Percentiles rank a stretch among this genome's conserved stretches.
phyloP scores from a whole-genome alignment of 2,329 filamentous ascomycete species.

The Trichocomaceae sp. region DNA sequence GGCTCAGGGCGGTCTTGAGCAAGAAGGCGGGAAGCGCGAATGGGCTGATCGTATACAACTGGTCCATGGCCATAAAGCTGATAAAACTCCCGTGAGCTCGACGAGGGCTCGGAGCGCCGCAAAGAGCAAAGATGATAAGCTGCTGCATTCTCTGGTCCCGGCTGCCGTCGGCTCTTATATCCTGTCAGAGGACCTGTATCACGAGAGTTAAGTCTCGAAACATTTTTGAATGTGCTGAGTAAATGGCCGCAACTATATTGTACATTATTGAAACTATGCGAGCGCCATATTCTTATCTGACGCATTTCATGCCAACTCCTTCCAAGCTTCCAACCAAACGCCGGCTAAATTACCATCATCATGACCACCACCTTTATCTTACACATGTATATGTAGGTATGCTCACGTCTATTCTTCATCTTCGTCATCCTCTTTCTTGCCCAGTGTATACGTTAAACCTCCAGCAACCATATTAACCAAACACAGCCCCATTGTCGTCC shows the following conservation, averaged over 20 bases:
- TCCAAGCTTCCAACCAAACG: not conserved
- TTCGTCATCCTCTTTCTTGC: conserved; percentile 33
- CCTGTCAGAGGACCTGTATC: conserved; percentile 27
- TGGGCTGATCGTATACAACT: conserved; percentile 40
- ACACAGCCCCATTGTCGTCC: conserved; percentile 41
- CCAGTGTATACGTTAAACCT: conserved; percentile 42
- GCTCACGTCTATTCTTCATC: not conserved
- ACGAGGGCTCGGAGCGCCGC: conserved; percentile 37
- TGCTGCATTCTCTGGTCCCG: conserved; percentile 34
- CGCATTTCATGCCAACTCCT: not conserved
- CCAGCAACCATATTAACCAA: conserved; percentile 42
- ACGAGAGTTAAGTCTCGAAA: conserved; percentile 11
- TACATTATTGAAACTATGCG: not conserved
- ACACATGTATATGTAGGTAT: not conserved
- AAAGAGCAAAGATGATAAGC: conserved; percentile 23
- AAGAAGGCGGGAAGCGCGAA: conserved; percentile 33
- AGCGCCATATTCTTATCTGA: not conserved
- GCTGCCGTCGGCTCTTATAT: conserved; percentile 29
- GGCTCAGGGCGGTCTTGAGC: conserved; percentile 31
- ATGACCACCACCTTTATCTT: not conserved
- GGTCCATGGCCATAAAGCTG: conserved; percentile 32
- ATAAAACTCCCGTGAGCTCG: conserved; percentile 36
- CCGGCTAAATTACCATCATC: not conserved
- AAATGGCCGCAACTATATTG: not conserved
- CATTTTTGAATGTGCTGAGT: too few relatives aligned